Conservation (phyloP, 257 asterid species). For the Asclepias syriaca region DNA sequence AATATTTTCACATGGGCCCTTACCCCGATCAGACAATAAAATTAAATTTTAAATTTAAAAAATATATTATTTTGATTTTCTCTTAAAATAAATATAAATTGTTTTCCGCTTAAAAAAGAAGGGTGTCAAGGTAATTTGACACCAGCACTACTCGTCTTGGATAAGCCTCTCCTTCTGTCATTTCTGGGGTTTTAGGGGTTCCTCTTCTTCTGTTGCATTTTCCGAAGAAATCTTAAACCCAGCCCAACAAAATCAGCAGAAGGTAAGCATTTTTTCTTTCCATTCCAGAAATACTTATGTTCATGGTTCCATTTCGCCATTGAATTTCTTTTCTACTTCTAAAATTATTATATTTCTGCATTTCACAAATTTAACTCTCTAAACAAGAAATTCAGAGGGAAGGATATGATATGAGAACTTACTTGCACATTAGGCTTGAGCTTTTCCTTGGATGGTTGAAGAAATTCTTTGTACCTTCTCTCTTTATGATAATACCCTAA, state of each 20-base stretch:
- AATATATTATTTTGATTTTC: too few relatives aligned
- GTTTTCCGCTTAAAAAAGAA: too few relatives aligned
- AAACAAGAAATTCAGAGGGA: not conserved
- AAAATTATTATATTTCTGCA: not conserved
- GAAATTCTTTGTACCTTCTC: not conserved
- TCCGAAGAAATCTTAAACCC: not conserved
- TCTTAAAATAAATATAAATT: too few relatives aligned
- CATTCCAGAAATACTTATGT: not conserved
- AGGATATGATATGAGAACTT: not conserved
- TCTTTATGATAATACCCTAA: not conserved
- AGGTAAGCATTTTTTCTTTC: not conserved
- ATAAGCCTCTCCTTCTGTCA: not conserved
- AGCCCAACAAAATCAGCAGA: not conserved
- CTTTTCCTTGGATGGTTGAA: not conserved
- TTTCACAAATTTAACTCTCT: not conserved
- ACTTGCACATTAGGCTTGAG: not conserved
- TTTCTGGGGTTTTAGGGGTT: not conserved
- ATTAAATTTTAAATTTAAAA: too few relatives aligned
- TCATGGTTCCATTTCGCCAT: not conserved
- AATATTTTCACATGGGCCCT: slow-evolving; percentile 1
- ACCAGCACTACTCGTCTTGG: not conserved
- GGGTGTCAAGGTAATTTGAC: too few relatives aligned
- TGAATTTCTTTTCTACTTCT: not conserved
- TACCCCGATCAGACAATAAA: too few relatives aligned
- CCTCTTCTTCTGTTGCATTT: not conserved